Evolutionary conservation across 176 grass and related monocot genomes (phyloP).

Genomic region (Secale cereale): DNA sequence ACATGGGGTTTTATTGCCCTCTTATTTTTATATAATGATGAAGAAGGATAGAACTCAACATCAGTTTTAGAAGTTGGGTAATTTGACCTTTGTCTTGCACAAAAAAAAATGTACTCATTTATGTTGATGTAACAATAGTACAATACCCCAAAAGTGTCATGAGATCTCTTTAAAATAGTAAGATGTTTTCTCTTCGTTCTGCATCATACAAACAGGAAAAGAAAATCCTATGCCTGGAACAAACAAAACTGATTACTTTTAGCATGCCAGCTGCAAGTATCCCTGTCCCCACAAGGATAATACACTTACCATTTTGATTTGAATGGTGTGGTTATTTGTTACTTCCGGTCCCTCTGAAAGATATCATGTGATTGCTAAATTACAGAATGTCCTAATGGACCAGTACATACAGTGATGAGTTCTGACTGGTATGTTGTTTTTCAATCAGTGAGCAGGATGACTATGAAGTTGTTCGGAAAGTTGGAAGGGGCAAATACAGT

Average conservation of each 20-base stretch:
- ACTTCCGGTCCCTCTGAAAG: background rate
- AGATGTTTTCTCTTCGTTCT: background rate
- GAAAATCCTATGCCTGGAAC: no score
- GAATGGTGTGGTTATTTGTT: background rate
- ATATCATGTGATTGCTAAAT: background rate
- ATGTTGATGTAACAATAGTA: background rate
- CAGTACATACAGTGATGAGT: background rate
- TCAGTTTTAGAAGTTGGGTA: background rate
- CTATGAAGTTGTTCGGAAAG: constrained; percentile 93
- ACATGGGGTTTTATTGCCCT: background rate
- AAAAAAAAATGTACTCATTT: background rate
- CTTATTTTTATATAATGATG: background rate
- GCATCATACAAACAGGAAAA: background rate
- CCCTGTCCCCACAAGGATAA: background rate
- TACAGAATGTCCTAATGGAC: background rate
- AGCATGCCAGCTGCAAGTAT: background rate
- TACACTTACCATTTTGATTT: background rate
- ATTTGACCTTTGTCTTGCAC: background rate
- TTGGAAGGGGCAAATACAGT: constrained; percentile 98
- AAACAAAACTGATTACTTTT: no score
- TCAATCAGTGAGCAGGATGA: constrained; percentile 82
- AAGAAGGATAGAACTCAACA: background rate
- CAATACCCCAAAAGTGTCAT: background rate
- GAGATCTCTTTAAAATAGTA: background rate
- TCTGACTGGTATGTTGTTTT: constrained; percentile 23